Conservation (phyloP, 2,329 filamentous ascomycete genomes). For the Hypoxylon sp. region DNA sequence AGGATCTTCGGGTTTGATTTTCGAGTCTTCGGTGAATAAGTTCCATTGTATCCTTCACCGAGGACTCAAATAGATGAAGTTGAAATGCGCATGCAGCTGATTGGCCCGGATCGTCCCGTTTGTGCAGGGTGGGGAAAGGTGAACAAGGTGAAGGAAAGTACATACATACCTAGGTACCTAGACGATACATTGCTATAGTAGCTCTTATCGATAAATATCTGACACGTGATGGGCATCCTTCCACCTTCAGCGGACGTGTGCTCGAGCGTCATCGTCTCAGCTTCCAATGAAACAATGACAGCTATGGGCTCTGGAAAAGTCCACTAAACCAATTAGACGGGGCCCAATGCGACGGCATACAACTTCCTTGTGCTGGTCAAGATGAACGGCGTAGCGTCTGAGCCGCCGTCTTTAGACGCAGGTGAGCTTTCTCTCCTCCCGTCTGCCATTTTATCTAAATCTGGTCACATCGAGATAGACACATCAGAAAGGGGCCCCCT, state of each 20-base stretch:
- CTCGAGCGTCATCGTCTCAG: constrained; percentile 24
- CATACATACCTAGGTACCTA: not conserved
- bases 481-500: constrained; percentile 46
- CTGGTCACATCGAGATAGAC: constrained; percentile 8
- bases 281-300: constrained; percentile 20
- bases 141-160: constrained; percentile 8
- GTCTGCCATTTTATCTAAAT: not conserved
- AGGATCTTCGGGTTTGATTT: not conserved
- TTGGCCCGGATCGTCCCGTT: constrained; percentile 39
- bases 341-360: constrained; percentile 31
- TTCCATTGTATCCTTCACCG: constrained; percentile 15
- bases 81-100: constrained; percentile 14
- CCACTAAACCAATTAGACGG: constrained; percentile 4
- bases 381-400: constrained; percentile 60
- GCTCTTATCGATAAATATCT: constrained; percentile 30
- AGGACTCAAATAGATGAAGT: constrained; percentile 22
- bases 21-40: not conserved
- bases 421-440: constrained; percentile 54
- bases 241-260: constrained; percentile 1
- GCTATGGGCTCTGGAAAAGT: constrained; percentile 20
- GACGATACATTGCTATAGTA: not conserved
- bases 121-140: constrained; percentile 24
- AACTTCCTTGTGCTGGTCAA: constrained; percentile 31
- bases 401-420: constrained; percentile 61
- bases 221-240: constrained; percentile 32